Evolutionary conservation across 305 asterid genomes (phyloP), one percentile per base, ranked within the genome.

Genomic region (Rubia tinctorum): DNA sequence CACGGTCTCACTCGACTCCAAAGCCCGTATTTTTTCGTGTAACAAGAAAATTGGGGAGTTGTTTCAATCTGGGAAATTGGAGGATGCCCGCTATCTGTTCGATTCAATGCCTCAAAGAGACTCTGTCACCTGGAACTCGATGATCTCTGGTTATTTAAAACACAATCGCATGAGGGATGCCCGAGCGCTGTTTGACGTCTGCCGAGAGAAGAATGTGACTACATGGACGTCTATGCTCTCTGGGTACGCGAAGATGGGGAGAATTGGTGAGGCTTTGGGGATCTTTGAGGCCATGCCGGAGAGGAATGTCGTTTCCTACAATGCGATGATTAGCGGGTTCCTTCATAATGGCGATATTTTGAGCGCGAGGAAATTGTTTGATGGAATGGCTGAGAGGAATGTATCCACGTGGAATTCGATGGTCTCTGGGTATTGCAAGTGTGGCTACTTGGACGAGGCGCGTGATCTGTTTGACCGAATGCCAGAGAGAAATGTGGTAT

Each of bases 81-180:
- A 22, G 9, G 71, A 77, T 56, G 81, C 81, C 65, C 74, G 77
- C 8, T 17, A 53, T 27, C 34, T 77, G 55, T 77, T 73, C 51
- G 77, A 77, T 62, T 70, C 30, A 59, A 77, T 77, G 81, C 23
- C 55, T 37, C 74, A 72, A 14, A 27, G 81, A 49, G 81, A 77
- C 43, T 12, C 71, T 23, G 71, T 73, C 27, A 66, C 81, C 12
- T 77, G 81, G 81, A 77, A 77, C 67, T 58, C 77, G 8, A 72
- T 77, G 74, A 77, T 77, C 37, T 59, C 74, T 9, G 74, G 74
- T 4, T 77, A 77, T 49, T 72, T 65, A 44, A 43, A 49, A 27
- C 72, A 49, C 27, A 55, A 73, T 53, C 77, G 18, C 40, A 18
- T 77, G 8, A 42, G 64, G 37, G 77, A 73, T 58, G 81, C 81